Base-by-base conservation (phyloP, 1,284 basidiomycete species). In the Trichosporon sp. region DNA sequence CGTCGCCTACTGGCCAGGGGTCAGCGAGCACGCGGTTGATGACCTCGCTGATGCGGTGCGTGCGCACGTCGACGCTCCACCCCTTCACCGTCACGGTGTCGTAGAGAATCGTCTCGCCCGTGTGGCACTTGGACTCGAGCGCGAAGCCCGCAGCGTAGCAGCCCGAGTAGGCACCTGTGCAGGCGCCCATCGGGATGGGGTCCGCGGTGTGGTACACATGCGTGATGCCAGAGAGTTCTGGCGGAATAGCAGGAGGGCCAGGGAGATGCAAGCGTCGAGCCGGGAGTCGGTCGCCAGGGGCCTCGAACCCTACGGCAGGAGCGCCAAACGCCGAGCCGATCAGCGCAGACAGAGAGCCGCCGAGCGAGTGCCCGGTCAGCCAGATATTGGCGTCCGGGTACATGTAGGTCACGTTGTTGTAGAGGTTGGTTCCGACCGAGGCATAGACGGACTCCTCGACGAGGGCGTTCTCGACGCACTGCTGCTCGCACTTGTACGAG, bases 311-410 rank as follows among this genome's bases (percentile, higher is more conserved):
- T 31, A 98, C 91, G 5, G 89, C 92, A 0, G 96, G 96, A 0
- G 88, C 87, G n/a, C 96, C 96, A 80, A 98, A 99, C 0, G 96
- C 97, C 16, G 90, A 86, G 0, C 93, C 95, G 19, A 98, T 86
- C 68, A 98, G 87, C n/a, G 91, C 89, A 0, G 93, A 91, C 4
- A 98, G 85, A 0, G 92, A 89, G 12, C 95, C 96, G 61, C 96
- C 94, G 6, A 99, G 85, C 3, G 92, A 96, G 83, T 97, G 94
- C 0, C 96, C 96, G 16, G 89, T 90, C 54, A 98, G 85, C 97
- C 96, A 99, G 72, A 99, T 92, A 75, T 92, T 92, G 68, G 95
- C 89, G 74, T 92, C 85, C 8, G 96, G 97, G 83, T 97, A 99
- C 88, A 96, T 89, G 81, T 92, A 92, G 4, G 94, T 92, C 67